Evolutionary conservation across 2,329 filamentous ascomycete species (phyloP).

Genomic region (Metarhizium anisopliae): DNA sequence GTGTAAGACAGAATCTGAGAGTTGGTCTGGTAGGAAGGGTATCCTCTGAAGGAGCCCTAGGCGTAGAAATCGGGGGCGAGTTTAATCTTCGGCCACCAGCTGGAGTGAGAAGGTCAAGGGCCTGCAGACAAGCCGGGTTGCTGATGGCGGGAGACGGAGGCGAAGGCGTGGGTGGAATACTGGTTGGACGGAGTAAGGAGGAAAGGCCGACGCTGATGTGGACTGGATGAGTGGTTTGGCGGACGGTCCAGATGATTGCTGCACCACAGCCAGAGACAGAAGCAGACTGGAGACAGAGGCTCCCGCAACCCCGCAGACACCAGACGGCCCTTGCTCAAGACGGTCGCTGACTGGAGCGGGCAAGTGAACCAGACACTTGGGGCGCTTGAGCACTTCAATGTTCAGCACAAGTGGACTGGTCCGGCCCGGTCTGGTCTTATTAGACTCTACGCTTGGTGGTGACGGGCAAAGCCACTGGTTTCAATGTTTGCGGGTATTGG

Average conservation of each 20-base stretch:
- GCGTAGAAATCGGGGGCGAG: not conserved
- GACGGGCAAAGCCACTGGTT: too few relatives aligned
- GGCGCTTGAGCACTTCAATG: too few relatives aligned
- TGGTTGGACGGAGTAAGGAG: not conserved
- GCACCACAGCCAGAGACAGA: not conserved
- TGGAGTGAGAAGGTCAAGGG: not conserved
- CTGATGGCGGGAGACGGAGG: not conserved
- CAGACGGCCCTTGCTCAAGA: not conserved
- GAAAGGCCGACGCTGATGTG: not conserved
- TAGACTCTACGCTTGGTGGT: too few relatives aligned
- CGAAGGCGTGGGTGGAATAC: not conserved
- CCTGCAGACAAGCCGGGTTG: not conserved
- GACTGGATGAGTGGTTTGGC: constrained; percentile 4
- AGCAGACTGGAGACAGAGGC: not conserved
- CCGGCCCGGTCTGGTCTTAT: not conserved
- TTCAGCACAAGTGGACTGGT: not conserved
- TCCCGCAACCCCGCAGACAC: constrained; percentile 1
- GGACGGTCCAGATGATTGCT: not conserved
- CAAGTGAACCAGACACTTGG: not conserved
- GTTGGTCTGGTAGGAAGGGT: not conserved
- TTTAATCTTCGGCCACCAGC: not conserved
- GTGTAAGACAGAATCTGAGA: not conserved
- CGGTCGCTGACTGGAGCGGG: too few relatives aligned
- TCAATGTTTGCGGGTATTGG: too few relatives aligned
- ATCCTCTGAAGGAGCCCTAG: not conserved